A percentile compares a stretch with the other conserved stretches of the same genome.
Conservation (phyloP, 2,329 filamentous ascomycete genomes). For the Clarireedia paspali region DNA sequence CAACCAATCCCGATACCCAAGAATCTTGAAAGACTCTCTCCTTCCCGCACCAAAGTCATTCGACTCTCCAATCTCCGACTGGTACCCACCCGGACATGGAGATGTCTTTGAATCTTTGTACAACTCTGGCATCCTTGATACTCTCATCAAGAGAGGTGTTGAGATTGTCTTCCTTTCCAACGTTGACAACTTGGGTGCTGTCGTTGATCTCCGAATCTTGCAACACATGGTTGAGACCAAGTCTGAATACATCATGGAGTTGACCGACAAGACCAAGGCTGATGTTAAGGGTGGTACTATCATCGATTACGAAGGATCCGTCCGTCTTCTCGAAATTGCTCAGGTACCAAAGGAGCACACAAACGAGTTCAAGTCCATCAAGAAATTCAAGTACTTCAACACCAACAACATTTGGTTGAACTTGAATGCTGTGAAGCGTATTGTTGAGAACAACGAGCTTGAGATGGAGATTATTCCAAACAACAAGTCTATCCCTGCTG, state of each 20-base stretch:
- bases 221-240: slow-evolving; percentile 99
- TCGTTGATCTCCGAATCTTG: slow-evolving; percentile 94
- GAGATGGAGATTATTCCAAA: slow-evolving; percentile 99
- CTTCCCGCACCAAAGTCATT: slow-evolving; percentile 88
- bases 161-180: slow-evolving; percentile 99
- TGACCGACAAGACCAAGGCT: slow-evolving; percentile 99
- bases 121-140: slow-evolving; percentile 96
- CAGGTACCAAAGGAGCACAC: slow-evolving; percentile 99
- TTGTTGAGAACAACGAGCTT: slow-evolving; percentile 96
- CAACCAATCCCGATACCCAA: slow-evolving; percentile 98
- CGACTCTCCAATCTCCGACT: slow-evolving; percentile 84
- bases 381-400: slow-evolving; percentile 99
- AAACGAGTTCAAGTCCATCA: slow-evolving; percentile 99
- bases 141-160: slow-evolving; percentile 89
- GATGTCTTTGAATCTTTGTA: slow-evolving; percentile 99
- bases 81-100: slow-evolving; percentile 98
- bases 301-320: slow-evolving; percentile 97
- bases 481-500: slow-evolving; percentile 94
- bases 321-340: slow-evolving; percentile 94
- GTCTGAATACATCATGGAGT: slow-evolving; percentile 98
- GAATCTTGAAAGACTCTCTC: slow-evolving; percentile 96
- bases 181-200: slow-evolving; percentile 95
- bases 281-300: slow-evolving; percentile 99
- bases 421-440: slow-evolving; percentile 92
- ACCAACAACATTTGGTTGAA: slow-evolving; percentile 99